Conservation (phyloP, 495 filamentous ascomycete genomes). For the Astrothelium subdiscretum region DNA sequence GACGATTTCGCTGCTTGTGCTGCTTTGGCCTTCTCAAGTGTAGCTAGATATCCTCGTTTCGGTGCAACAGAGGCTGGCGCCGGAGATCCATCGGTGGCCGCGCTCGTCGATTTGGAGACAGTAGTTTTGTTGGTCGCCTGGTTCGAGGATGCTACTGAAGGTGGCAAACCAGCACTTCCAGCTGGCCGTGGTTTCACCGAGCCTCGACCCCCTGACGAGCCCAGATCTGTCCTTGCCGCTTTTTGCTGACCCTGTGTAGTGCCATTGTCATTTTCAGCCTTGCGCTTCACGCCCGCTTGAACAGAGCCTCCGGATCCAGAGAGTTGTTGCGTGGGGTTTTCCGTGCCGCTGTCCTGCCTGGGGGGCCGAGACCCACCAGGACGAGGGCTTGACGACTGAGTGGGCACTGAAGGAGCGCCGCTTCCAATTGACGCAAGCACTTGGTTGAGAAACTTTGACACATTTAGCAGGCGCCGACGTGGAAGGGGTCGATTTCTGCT, state of each 20-base stretch:
- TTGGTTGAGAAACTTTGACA: neutral
- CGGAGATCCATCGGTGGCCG: conserved; percentile 10
- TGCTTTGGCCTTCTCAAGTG: conserved; percentile 53
- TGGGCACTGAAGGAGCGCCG: neutral
- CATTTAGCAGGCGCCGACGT: neutral
- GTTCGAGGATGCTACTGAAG: conserved; percentile 23
- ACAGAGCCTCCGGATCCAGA: too few species aligned
- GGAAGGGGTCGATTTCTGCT: neutral
- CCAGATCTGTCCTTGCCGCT: neutral
- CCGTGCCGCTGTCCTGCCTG: neutral
- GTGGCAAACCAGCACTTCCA: conserved; percentile 32
- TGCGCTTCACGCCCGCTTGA: neutral
- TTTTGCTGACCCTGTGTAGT: neutral
- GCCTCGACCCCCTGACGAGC: neutral
- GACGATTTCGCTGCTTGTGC: conserved; percentile 30
- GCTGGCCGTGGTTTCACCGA: conserved; percentile 28
- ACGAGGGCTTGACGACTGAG: neutral
- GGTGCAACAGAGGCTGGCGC: conserved; percentile 24
- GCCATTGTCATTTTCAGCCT: neutral
- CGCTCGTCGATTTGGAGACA: conserved; percentile 18
- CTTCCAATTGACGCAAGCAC: neutral
- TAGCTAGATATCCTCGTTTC: conserved; percentile 55
- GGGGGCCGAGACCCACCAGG: neutral
- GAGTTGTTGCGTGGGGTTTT: neutral
- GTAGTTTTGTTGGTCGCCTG: conserved; percentile 19